Percentiles rank a stretch among this genome's conserved stretches.
These are phyloP conservation scores for Colletotrichum higginsianum DNA, from an alignment of 2,329 filamentous ascomycete species.

Conservation along the genomic window DNA sequence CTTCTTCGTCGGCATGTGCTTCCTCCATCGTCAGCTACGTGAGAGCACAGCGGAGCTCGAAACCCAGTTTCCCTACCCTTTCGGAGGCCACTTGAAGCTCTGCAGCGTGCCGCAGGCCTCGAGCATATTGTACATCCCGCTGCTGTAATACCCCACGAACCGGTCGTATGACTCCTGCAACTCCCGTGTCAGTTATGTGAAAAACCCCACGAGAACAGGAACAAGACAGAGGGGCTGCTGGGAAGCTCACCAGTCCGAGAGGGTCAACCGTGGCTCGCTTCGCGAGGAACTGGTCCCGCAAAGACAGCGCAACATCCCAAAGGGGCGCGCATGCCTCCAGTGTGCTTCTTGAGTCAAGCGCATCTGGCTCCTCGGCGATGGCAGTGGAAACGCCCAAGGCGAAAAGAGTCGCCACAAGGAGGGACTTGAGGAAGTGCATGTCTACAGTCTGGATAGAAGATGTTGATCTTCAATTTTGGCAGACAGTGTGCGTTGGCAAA, in stretches of 20 bases:
- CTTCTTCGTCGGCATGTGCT: background rate
- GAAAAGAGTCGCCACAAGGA: background rate
- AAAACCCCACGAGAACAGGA: no score
- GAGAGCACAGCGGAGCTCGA: background rate
- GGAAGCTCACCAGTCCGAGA: background rate
- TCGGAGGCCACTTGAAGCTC: constrained; percentile 7
- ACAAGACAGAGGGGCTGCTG: no score
- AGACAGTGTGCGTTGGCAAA: background rate
- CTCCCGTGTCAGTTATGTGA: background rate
- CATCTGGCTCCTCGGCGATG: background rate
- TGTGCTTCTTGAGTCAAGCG: background rate
- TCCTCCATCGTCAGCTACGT: background rate
- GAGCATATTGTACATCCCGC: constrained; percentile 12
- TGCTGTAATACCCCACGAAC: background rate
- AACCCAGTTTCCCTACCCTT: background rate
- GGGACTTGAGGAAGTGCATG: background rate
- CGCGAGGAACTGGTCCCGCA: background rate
- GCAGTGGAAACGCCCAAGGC: background rate
- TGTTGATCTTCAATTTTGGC: no score
- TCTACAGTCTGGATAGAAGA: no score
- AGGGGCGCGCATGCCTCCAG: background rate
- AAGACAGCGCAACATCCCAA: background rate
- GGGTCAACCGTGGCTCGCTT: background rate
- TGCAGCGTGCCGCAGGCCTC: background rate
- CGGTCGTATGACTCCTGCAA: background rate